These are phyloP conservation scores for Sporisorium exsertum DNA, from an alignment of 1,284 basidiomycete species.

Conservation along the genomic window DNA sequence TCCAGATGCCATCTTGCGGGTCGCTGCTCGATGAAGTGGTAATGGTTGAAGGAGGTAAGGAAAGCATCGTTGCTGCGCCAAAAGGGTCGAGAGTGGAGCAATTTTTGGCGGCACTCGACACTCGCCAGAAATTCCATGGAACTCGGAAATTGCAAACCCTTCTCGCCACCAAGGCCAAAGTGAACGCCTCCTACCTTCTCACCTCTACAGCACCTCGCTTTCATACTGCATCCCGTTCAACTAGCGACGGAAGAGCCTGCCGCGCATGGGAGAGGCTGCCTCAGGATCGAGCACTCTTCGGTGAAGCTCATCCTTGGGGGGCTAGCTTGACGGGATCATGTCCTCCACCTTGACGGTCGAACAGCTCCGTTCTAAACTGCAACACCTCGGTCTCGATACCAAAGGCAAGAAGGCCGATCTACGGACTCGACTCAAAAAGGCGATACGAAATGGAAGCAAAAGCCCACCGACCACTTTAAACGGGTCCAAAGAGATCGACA, in stretches of 20 bases:
- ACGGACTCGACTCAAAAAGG: slow-evolving; percentile 46
- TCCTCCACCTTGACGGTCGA: slow-evolving; percentile 43
- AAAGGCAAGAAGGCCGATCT: slow-evolving; percentile 65
- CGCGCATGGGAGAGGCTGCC: slow-evolving; percentile 22
- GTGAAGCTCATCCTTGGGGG: slow-evolving; percentile 46
- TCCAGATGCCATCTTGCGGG: slow-evolving; percentile 17
- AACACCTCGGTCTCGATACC: slow-evolving; percentile 60
- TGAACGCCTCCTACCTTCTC: neutral
- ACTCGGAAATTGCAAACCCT: slow-evolving; percentile 21
- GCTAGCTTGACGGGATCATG: slow-evolving; percentile 17
- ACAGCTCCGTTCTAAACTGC: slow-evolving; percentile 51
- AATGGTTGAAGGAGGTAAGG: neutral
- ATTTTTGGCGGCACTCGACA: slow-evolving; percentile 8
- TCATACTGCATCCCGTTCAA: neutral
- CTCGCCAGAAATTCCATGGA: slow-evolving; percentile 14
- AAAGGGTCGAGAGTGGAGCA: slow-evolving; percentile 24
- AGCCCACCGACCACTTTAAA: slow-evolving; percentile 3
- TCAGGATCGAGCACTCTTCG: slow-evolving; percentile 31
- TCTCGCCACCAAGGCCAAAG: neutral
- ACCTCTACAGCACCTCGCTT: neutral
- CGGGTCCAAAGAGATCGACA: neutral
- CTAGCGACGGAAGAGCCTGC: neutral
- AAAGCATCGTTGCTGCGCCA: slow-evolving; percentile 13
- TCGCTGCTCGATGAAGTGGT: neutral
- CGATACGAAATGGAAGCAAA: slow-evolving; percentile 31